These are phyloP conservation scores for Stachybotrys echinatus DNA, from an alignment of 2,329 filamentous ascomycete species.

Conservation along the genomic window DNA sequence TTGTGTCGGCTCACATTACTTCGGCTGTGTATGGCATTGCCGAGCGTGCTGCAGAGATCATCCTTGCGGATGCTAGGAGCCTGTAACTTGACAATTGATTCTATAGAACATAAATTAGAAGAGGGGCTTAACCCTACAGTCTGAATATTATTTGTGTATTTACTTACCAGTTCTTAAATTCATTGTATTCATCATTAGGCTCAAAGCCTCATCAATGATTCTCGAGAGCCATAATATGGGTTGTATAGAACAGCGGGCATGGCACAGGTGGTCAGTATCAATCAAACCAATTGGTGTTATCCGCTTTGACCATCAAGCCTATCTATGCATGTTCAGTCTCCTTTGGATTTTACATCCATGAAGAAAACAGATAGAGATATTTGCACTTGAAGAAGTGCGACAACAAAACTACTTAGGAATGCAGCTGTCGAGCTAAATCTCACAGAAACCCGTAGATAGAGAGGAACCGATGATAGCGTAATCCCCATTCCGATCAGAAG, in stretches of 20 bases:
- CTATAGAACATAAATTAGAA: not conserved
- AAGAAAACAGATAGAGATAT: too few relatives aligned
- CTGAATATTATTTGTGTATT: too few relatives aligned
- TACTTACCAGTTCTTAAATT: too few relatives aligned
- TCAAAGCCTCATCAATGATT: too few relatives aligned
- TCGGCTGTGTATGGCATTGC: conserved; percentile 1
- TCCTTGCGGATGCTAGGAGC: not conserved
- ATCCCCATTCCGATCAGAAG: not conserved
- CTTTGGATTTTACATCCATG: too few relatives aligned
- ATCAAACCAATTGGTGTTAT: too few relatives aligned
- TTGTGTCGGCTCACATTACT: conserved; percentile 1
- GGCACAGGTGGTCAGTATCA: too few relatives aligned
- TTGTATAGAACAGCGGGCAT: too few relatives aligned
- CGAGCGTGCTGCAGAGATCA: not conserved
- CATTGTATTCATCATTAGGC: too few relatives aligned
- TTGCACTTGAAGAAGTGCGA: not conserved
- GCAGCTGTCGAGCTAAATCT: not conserved
- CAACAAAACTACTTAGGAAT: not conserved
- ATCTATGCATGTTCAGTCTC: too few relatives aligned
- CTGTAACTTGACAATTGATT: not conserved
- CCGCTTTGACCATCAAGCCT: too few relatives aligned
- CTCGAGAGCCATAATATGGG: too few relatives aligned
- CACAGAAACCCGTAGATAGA: not conserved
- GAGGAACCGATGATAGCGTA: not conserved
- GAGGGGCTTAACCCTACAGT: not conserved